Evolutionary conservation across 2,329 filamentous ascomycete genomes (phyloP), one percentile per base, ranked within the genome.

Genomic region (Seiridium cupressi): DNA sequence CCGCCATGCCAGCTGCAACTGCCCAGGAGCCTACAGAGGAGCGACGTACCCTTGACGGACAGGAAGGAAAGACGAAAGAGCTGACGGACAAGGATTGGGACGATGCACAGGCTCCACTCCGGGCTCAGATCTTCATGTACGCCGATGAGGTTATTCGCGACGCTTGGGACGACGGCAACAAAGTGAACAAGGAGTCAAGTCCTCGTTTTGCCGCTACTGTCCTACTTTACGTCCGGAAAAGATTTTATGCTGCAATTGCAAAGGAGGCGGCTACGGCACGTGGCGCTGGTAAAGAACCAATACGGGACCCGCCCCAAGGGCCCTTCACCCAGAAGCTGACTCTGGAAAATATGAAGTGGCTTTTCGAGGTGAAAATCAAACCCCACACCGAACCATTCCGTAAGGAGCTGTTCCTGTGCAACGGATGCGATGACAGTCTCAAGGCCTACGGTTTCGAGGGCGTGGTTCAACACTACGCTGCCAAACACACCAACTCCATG

Each of bases 321-420:
- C 79, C 84, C 5, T 84, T 80, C 66, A 85, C 81, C 34, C 81
- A 85, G 70, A 88, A 82, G 69, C 78, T 94, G 57, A 90, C 88
- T 1, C 76, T 95, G 65, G 91, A 94, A 70, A 92, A 93, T 69
- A 93, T 95, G 90, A 93, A 90, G 73, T 94, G 89, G 86, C 79
- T 93, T 36, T 93, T 90, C 71, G 90, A 93, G 68, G 85, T 84
- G 65, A 93, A 92, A 71, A 81, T 95, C 70, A 91, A 87, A 68
- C 85, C 86, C 32, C 75, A 86, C 58, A 91, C 89, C 3, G 88
- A 92, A 63, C 75, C 79, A 51, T 81, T 83, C 66, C 81, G 86
- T 65, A 90, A 87, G 68, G 90, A 93, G 59, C 76, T 93, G 8
- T 95, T 95, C 72, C 81, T 90, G 60, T 95, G 91, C 76, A 87